Base-by-base conservation (phyloP, 1,284 basidiomycete genomes). In the Mycosarcoma mackinlayi region DNA sequence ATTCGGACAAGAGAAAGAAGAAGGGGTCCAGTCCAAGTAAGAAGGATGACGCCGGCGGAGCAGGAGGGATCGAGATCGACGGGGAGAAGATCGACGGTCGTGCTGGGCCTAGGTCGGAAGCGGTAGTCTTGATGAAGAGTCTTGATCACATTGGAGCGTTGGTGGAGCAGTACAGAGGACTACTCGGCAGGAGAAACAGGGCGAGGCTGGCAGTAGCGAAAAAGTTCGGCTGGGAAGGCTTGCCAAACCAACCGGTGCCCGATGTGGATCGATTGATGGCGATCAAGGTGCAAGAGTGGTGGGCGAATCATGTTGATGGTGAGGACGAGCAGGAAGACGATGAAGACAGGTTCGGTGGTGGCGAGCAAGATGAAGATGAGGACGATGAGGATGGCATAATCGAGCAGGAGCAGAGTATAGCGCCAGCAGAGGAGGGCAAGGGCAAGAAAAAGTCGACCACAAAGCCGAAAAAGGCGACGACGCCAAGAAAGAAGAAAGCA, bases 21-120 rank as follows among this genome's bases (percentile, higher is more conserved):
- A 64, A 60, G 28, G 47, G 50, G 34, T 23, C 37, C 7, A 28
- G 40, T 1, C 23, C 33, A 13, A 44, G 40, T 7, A 65, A 58
- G 47, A 56, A 60, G 31, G 46, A 28, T 10, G 66, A 48, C 10
- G 48, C 38, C 1, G 45, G 27, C 2, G 51, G 44, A 14, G 35
- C 38, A 1, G 62, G 40, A 10, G 70, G 66, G 11, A 58, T 69
- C 24, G 71, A 73, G 52, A 64, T 67, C 28, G 62, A 70, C 23
- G 66, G 66, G 19, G 73, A 75, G 30, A 70, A 68, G 47, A 69
- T 77, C 35, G 75, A 78, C 38, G 72, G 75, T 7, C 38, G 73
- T 1, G 68, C 75, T 1, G 75, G 75, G 0, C 75, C 72, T 3
- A 11, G 75, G 9, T 71, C 66, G 27, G 76, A 78, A 46, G 76